These are phyloP conservation scores for Haematococcus lacustris DNA, from an alignment of 139 green algal species.

Conservation along the genomic window DNA sequence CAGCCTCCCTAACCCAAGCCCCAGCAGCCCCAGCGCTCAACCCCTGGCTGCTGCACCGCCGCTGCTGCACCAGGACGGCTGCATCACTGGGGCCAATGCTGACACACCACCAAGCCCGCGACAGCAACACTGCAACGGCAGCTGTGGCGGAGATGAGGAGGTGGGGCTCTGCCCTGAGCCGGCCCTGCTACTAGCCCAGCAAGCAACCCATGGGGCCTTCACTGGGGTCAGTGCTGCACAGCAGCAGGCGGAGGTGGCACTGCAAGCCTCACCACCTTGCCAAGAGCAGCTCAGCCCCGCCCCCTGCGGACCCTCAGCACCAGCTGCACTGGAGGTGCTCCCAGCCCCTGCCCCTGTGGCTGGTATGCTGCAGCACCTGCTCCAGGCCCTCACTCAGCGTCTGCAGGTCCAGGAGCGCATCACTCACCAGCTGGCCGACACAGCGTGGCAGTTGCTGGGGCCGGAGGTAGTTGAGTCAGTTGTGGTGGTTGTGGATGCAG, in stretches of 20 bases:
- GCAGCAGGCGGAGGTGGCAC: too few relatives aligned
- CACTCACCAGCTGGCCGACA: slow-evolving; percentile 78
- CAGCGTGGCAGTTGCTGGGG: slow-evolving; percentile 36
- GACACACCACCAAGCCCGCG: not conserved
- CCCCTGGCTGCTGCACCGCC: too few relatives aligned
- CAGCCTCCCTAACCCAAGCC: too few relatives aligned
- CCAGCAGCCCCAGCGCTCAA: too few relatives aligned
- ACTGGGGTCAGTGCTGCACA: too few relatives aligned
- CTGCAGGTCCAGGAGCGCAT: slow-evolving; percentile 93
- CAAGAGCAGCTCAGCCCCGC: not conserved
- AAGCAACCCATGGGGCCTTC: too few relatives aligned
- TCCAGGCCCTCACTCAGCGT: slow-evolving; percentile 51
- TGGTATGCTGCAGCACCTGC: slow-evolving; percentile 26
- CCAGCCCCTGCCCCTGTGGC: not conserved
- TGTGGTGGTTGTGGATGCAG: slow-evolving; percentile 76
- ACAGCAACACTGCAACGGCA: not conserved
- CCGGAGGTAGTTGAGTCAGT: slow-evolving; percentile 19
- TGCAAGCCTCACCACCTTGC: too few relatives aligned
- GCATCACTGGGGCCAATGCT: not conserved
- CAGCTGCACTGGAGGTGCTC: not conserved
- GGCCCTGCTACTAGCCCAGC: too few relatives aligned
- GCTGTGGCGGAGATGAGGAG: too few relatives aligned
- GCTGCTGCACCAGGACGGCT: too few relatives aligned
- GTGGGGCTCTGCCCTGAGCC: too few relatives aligned
- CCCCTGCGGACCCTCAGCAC: not conserved